phyloP scores from a whole-genome alignment of 140 eudicot genomes.

The Flaveria floridana region DNA sequence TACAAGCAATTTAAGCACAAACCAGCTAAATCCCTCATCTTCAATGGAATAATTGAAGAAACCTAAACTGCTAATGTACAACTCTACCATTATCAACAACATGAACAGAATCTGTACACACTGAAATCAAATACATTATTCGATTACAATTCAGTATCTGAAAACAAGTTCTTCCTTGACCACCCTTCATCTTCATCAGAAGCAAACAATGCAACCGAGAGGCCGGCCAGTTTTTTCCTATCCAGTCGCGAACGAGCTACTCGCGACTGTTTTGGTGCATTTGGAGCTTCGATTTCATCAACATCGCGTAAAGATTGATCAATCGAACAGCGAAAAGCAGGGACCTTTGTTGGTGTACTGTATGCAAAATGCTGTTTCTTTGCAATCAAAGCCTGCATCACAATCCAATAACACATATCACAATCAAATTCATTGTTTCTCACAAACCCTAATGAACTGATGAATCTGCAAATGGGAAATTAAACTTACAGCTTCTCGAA shows the following conservation, averaged over 20 bases:
- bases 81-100: conserved; percentile 21
- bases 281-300: conserved; percentile 58
- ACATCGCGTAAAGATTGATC: conserved; percentile 32
- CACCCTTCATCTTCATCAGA: conserved; percentile 27
- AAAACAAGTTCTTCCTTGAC: conserved; percentile 36
- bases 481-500: conserved; percentile 71
- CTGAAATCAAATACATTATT: conserved; percentile 1
- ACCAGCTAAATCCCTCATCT: conserved; percentile 26
- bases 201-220: conserved; percentile 67
- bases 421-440: background rate
- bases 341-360: conserved; percentile 61
- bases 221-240: conserved; percentile 48
- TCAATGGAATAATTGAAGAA: conserved; percentile 46
- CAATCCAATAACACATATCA: conserved; percentile 8
- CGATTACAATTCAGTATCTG: background rate
- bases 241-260: conserved; percentile 48
- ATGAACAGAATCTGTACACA: conserved; percentile 22
- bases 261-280: conserved; percentile 59
- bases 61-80: conserved; percentile 35
- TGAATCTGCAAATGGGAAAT: background rate
- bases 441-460: background rate
- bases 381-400: conserved; percentile 67
- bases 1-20: conserved; percentile 33
- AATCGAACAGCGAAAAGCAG: conserved; percentile 40
- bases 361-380: conserved; percentile 64